These are phyloP conservation scores for Heliocybe sulcata DNA, from an alignment of 1,284 basidiomycete genomes.

Conservation along the genomic window DNA sequence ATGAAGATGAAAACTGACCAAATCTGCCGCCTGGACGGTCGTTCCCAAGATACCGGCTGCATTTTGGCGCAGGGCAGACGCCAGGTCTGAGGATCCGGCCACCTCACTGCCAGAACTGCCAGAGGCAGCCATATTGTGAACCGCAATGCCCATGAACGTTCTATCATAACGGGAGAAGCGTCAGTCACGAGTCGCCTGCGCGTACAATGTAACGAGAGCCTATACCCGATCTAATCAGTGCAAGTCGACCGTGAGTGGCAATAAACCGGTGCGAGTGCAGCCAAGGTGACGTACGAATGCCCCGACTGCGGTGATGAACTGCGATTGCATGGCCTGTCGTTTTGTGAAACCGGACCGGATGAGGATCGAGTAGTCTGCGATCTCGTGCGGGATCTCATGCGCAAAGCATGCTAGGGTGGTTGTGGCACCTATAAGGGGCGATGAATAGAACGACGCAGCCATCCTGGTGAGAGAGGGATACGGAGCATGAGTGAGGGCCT, in stretches of 20 bases:
- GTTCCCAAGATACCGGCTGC: conserved; percentile 77
- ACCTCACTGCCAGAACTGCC: conserved; percentile 35
- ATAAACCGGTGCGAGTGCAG: conserved; percentile 7
- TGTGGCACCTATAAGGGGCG: conserved; percentile 82
- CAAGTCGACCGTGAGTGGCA: conserved; percentile 1
- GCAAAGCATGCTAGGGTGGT: conserved; percentile 89
- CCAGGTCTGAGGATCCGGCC: conserved; percentile 43
- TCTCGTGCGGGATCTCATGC: conserved; percentile 89
- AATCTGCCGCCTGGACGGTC: conserved; percentile 66
- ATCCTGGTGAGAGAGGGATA: conserved; percentile 40
- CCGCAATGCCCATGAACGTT: conserved; percentile 86
- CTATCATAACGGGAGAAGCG: conserved; percentile 25
- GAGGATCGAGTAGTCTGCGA: conserved; percentile 87
- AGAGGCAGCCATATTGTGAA: conserved; percentile 61
- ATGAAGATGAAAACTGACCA: conserved; percentile 48
- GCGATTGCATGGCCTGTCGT: conserved; percentile 83
- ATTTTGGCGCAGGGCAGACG: conserved; percentile 63
- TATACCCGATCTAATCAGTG: conserved; percentile 17
- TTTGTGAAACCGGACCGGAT: conserved; percentile 87
- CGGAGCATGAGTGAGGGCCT: conserved; percentile 7
- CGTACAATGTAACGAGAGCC: background rate
- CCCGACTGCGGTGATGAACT: conserved; percentile 84
- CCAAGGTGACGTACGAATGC: conserved; percentile 63
- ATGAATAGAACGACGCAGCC: conserved; percentile 88
- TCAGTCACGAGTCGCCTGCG: background rate